Base-by-base conservation (phyloP, 192 early-diverging fungal species). In the Bifiguratus adelaidae region DNA sequence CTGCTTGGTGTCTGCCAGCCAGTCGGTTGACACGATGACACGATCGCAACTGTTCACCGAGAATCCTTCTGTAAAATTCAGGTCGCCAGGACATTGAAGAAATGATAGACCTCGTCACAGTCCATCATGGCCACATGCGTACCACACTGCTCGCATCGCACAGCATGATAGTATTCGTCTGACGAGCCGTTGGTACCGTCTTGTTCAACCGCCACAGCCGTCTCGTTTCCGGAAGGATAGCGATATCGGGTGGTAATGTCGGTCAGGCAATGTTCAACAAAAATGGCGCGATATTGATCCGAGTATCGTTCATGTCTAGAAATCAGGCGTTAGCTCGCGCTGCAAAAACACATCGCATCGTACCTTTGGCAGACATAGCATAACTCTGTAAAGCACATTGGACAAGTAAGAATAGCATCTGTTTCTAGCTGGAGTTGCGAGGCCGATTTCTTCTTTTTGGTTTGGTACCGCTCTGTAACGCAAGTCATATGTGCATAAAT, bases 241-340 rank as follows among this genome's bases (percentile, higher is more conserved):
- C 65, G 50, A 28, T 73, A 58, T 22, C 52, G 33, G 26, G 73
- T 74, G 16, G 41, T 65, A 13, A 54, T 58, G 26, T 65, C 49
- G 9, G 71, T 50, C 13, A 65, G 45, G 42, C 81, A 84, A 50
- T 77, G 64, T 30, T 71, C 69, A 2, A 82, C 78, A 63, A 84
- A 84, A 64, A 84, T 77, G 15, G 81, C 80, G 24, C 81, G 58
- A 52, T 67, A 84, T 45, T 84, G 81, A 38, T 68, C 67, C 9
- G 60, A 35, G 50, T 80, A 82, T 8, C 46, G 13, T 4, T 74
- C 75, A 35, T 84, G 81, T 47, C 75, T 77, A 48, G 20, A 5
- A 15, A 24, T 48, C 11, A 26, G 23, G 21, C 11, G 13, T 41
- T 21, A 7, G 15, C 26, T 28, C 11, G 16, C 12, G 8, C 9